Conservation (phyloP, 2,329 filamentous ascomycete genomes). For the Fusarium napiforme region DNA sequence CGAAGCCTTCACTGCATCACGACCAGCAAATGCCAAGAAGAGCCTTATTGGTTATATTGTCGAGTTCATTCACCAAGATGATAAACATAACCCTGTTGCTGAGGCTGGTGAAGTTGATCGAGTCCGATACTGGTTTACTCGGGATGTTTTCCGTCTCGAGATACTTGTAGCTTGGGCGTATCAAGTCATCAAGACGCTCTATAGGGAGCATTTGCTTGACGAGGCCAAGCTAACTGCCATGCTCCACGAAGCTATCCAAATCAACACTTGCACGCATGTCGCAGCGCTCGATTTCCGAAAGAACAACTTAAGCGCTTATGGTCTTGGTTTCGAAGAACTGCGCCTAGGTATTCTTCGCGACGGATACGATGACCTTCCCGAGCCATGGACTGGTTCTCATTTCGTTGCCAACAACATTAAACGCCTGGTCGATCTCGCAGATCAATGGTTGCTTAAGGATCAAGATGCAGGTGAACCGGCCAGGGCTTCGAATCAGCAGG, state of each 20-base stretch:
- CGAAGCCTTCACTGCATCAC: slow-evolving; percentile 72
- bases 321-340: slow-evolving; percentile 74
- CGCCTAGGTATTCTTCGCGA: slow-evolving; percentile 71
- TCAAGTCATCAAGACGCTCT: slow-evolving; percentile 78
- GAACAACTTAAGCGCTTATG: slow-evolving; percentile 76
- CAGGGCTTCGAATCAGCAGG: slow-evolving; percentile 50
- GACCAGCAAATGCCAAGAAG: slow-evolving; percentile 70
- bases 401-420: slow-evolving; percentile 71
- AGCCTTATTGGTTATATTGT: slow-evolving; percentile 80
- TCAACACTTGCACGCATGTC: slow-evolving; percentile 67
- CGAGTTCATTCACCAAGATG: slow-evolving; percentile 78
- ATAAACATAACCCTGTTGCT: slow-evolving; percentile 74
- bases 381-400: slow-evolving; percentile 85
- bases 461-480: slow-evolving; percentile 48
- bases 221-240: slow-evolving; percentile 64
- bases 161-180: slow-evolving; percentile 83
- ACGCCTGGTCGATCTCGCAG: slow-evolving; percentile 67
- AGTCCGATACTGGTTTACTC: slow-evolving; percentile 87
- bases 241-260: slow-evolving; percentile 73
- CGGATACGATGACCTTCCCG: slow-evolving; percentile 75
- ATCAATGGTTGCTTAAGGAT: slow-evolving; percentile 64
- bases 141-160: slow-evolving; percentile 77
- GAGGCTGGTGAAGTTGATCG: slow-evolving; percentile 78
- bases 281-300: slow-evolving; percentile 77
- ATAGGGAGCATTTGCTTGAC: slow-evolving; percentile 69